A percentile compares a stretch with the other conserved stretches of the same genome.
Conservation (phyloP, 2,329 filamentous ascomycete species). For the Bipolaris bicolor region DNA sequence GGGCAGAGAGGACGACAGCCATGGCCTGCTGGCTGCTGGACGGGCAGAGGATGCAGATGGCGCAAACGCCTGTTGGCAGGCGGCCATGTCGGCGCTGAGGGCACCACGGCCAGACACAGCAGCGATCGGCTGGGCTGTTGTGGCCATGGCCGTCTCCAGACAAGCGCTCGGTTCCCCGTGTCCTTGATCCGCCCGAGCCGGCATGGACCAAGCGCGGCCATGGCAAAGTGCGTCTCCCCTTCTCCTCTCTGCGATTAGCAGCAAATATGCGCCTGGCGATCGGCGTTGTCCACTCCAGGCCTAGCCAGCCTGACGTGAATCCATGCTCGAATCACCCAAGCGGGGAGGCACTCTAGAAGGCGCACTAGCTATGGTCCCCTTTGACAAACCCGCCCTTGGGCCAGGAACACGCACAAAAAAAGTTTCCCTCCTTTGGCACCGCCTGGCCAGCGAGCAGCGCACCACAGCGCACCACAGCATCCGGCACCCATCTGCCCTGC, state of each 20-base stretch:
- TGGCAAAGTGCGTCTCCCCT: slow-evolving; percentile 8
- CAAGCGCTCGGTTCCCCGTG: slow-evolving; percentile 32
- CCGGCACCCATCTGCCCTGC: not conserved
- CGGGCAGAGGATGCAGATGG: not conserved
- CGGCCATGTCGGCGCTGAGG: slow-evolving; percentile 18
- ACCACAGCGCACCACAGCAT: too few species aligned
- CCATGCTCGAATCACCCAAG: slow-evolving; percentile 31
- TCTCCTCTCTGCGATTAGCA: too few species aligned
- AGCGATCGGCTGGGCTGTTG: slow-evolving; percentile 24
- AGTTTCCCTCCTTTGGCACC: slow-evolving; percentile 17
- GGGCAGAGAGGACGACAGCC: too few species aligned
- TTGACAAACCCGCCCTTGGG: slow-evolving; percentile 22
- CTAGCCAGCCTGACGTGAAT: slow-evolving; percentile 15
- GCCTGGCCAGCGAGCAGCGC: not conserved
- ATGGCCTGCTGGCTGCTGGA: too few species aligned
- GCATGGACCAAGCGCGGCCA: slow-evolving; percentile 25
- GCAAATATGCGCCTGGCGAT: slow-evolving; percentile 17
- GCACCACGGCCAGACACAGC: slow-evolving; percentile 8
- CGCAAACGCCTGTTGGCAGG: slow-evolving; percentile 33
- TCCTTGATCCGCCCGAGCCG: slow-evolving; percentile 30
- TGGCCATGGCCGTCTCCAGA: slow-evolving; percentile 26
- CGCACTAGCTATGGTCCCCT: slow-evolving; percentile 21
- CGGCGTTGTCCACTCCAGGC: slow-evolving; percentile 29
- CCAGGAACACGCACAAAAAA: slow-evolving; percentile 36
- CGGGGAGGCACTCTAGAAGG: slow-evolving; percentile 19